Conservation (phyloP, 345 rosid species). For the Syzygium jambos region DNA sequence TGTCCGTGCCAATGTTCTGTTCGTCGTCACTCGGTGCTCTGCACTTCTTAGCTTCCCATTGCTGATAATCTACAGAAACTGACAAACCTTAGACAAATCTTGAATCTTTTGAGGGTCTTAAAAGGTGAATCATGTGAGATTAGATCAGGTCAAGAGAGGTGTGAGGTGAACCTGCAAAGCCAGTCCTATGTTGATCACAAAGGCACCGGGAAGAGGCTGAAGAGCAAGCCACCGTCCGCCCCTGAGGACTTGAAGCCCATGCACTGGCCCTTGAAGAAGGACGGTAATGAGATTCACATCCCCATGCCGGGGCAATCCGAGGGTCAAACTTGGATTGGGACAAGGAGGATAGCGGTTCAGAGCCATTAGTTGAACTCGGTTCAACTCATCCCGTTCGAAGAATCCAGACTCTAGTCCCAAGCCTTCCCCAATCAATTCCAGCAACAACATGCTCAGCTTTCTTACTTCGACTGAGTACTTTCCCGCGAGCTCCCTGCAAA, state of each 20-base stretch:
- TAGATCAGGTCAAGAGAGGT: background rate
- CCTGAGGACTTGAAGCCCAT: constrained; percentile 27
- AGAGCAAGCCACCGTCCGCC: constrained; percentile 25
- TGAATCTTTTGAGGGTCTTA: background rate
- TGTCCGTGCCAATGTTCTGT: constrained; percentile 3
- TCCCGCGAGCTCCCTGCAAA: constrained; percentile 13
- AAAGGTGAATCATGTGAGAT: background rate
- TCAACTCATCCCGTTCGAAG: background rate
- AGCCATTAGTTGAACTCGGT: constrained; percentile 1
- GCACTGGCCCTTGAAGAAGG: constrained; percentile 17
- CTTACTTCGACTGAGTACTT: constrained; percentile 13
- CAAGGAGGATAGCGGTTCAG: constrained; percentile 24
- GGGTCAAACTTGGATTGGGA: constrained; percentile 26
- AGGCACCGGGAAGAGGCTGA: constrained; percentile 19
- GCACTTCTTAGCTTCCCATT: constrained; percentile 16
- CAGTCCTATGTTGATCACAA: constrained; percentile 23
- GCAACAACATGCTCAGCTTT: constrained; percentile 16
- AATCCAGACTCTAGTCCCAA: constrained; percentile 15
- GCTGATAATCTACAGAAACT: constrained; percentile 4
- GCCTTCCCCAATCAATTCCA: constrained; percentile 24
- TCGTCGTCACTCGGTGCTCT: constrained; percentile 10
- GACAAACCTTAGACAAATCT: background rate
- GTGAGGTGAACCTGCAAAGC: background rate
- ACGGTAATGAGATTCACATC: constrained; percentile 20
- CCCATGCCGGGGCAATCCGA: constrained; percentile 22